Percentiles rank a stretch among this genome's conserved stretches.
Conservation (phyloP, 2,329 filamentous ascomycete species). For the Aspergillus tanneri region DNA sequence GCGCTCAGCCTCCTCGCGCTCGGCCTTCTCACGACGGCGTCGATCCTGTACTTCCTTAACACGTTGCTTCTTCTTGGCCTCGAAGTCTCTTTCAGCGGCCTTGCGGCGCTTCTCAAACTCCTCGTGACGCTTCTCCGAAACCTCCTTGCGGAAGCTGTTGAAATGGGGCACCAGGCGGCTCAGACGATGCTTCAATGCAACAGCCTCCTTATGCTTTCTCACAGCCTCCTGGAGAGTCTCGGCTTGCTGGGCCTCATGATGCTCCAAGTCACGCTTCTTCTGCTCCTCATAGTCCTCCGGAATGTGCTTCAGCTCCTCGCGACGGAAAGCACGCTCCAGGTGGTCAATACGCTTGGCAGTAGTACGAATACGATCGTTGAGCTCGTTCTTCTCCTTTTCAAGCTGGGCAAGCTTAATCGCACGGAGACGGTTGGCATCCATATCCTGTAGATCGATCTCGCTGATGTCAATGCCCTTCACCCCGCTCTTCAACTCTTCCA, state of each 20-base stretch:
- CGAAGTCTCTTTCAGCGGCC: constrained; percentile 86
- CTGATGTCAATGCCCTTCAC: constrained; percentile 78
- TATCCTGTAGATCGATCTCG: constrained; percentile 70
- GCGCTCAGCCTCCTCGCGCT: constrained; percentile 80
- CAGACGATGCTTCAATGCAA: constrained; percentile 91
- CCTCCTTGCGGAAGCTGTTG: constrained; percentile 75
- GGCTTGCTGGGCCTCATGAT: constrained; percentile 75
- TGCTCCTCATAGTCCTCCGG: constrained; percentile 81
- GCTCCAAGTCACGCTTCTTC: constrained; percentile 70
- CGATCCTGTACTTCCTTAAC: constrained; percentile 86
- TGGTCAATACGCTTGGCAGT: constrained; percentile 96
- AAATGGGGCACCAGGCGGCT: constrained; percentile 80
- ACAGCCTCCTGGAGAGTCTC: constrained; percentile 78
- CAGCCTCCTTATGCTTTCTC: constrained; percentile 85
- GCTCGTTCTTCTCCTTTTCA: constrained; percentile 96
- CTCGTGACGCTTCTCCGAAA: constrained; percentile 84
- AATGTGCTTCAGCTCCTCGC: constrained; percentile 92
- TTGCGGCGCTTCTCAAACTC: constrained; percentile 95
- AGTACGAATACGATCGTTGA: constrained; percentile 84
- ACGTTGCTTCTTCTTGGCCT: constrained; percentile 84
- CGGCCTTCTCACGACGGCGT: constrained; percentile 76
- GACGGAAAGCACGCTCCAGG: constrained; percentile 91
- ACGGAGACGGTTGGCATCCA: constrained; percentile 87
- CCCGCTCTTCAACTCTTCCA: constrained; percentile 85
- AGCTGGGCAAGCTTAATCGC: constrained; percentile 93